Conservation (phyloP, 2,329 filamentous ascomycete genomes). For the Phyllachora maydis region DNA sequence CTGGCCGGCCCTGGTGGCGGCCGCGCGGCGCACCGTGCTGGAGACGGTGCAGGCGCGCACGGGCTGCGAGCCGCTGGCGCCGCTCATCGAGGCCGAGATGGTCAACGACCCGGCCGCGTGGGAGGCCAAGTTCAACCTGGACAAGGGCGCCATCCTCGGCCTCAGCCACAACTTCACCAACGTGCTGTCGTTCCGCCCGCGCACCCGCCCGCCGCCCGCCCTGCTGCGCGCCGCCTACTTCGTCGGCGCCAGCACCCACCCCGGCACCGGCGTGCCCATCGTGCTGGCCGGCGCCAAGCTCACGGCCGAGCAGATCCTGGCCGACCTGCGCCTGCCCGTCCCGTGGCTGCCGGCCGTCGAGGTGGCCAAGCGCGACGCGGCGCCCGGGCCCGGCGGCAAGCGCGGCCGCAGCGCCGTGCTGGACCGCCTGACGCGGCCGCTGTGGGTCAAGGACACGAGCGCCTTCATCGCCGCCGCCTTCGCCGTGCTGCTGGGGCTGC, state of each 20-base stretch:
- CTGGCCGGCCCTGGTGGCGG: conserved; percentile 37
- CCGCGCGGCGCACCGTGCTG: conserved; percentile 39
- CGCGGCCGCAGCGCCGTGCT: conserved; percentile 1
- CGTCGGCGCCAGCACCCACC: conserved; percentile 56
- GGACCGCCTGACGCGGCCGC: conserved; percentile 1
- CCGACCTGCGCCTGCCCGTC: conserved; percentile 2
- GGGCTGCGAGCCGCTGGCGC: conserved; percentile 24
- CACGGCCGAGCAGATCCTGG: conserved; percentile 16
- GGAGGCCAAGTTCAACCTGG: conserved; percentile 50
- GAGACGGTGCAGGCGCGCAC: conserved; percentile 38
- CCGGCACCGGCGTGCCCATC: conserved; percentile 57
- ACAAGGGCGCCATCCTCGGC: conserved; percentile 54
- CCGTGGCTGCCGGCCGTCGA: conserved; percentile 2
- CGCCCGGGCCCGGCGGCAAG: too few relatives aligned
- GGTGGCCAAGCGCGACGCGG: conserved; percentile 1
- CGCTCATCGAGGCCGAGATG: conserved; percentile 34
- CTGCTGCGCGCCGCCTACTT: conserved; percentile 38
- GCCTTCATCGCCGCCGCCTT: conserved; percentile 1
- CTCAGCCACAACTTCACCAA: conserved; percentile 57
- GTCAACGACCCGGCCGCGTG: conserved; percentile 46
- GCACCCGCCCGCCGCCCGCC: conserved; percentile 29
- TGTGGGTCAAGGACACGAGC: conserved; percentile 2
- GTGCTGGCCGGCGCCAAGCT: conserved; percentile 49
- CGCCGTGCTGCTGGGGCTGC: background rate
- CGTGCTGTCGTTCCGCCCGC: conserved; percentile 44